Percentiles rank a stretch among this genome's conserved stretches.
These are phyloP conservation scores for Fusarium sp. DNA, from an alignment of 2,329 filamentous ascomycete genomes.

Conservation along the genomic window DNA sequence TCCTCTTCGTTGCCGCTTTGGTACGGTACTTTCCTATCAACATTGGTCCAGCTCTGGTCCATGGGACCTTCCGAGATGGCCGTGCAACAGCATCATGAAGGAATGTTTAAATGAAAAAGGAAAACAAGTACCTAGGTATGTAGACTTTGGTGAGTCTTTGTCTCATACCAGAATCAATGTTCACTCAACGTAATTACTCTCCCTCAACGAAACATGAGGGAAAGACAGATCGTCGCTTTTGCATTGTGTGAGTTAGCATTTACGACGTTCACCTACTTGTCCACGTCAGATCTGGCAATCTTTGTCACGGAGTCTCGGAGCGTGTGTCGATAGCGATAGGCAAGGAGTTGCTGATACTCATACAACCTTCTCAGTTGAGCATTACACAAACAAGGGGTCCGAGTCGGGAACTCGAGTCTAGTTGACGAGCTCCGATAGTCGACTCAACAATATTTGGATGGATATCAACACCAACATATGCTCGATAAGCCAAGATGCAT, in stretches of 20 bases:
- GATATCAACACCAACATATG: conserved; percentile 20
- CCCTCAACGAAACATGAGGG: conserved; percentile 22
- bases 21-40: conserved; percentile 2
- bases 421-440: conserved; percentile 1
- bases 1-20: conserved; percentile 32
- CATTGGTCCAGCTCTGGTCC: background rate
- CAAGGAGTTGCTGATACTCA: background rate
- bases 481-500: conserved; percentile 15
- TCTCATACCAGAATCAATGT: conserved; percentile 3
- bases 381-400: conserved; percentile 4
- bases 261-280: conserved; percentile 5
- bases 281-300: conserved; percentile 22
- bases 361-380: background rate
- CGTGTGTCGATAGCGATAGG: background rate
- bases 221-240: conserved; percentile 6
- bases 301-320: background rate
- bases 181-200: conserved; percentile 30
- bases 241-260: background rate
- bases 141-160: background rate
- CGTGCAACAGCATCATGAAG: background rate
- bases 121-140: background rate
- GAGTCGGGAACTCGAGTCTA: conserved; percentile 19
- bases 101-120: background rate
- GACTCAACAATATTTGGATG: background rate
- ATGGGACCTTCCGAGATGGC: background rate